These are phyloP conservation scores for Ilyonectria destructans DNA, from an alignment of 2,329 filamentous ascomycete genomes.

Conservation along the genomic window DNA sequence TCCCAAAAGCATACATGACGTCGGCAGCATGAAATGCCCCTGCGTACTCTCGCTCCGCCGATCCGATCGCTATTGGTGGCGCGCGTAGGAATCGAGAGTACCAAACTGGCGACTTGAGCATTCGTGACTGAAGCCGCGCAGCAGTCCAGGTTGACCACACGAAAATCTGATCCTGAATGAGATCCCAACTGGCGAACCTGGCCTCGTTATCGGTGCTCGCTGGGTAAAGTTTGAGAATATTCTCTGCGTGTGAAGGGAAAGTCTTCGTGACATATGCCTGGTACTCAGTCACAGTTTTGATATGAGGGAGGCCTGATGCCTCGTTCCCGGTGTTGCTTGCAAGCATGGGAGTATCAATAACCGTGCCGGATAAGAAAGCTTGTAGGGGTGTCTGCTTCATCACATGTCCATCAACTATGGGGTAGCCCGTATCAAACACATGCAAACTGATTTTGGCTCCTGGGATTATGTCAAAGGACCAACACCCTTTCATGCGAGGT, in stretches of 20 bases:
- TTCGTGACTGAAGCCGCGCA: background rate
- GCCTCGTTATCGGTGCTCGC: background rate
- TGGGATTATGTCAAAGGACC: background rate
- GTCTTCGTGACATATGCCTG: background rate
- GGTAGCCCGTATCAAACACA: background rate
- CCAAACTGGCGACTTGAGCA: background rate
- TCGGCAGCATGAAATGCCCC: background rate
- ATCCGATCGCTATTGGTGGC: background rate
- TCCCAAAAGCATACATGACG: background rate
- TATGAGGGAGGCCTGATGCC: background rate
- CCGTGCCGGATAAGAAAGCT: background rate
- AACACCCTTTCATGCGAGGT: background rate
- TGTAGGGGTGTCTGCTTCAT: background rate
- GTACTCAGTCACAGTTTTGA: background rate
- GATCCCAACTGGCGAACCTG: background rate
- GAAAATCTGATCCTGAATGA: background rate
- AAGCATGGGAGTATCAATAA: background rate
- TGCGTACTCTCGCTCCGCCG: background rate
- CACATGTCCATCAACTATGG: background rate
- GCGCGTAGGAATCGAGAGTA: background rate
- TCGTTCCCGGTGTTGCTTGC: background rate
- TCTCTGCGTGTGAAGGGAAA: background rate
- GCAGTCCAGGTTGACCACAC: background rate
- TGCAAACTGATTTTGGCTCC: background rate
- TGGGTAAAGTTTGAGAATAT: background rate